Evolutionary conservation across 1,139 yeast species (phyloP).

Genomic region (Arxiozyma telluris): DNA sequence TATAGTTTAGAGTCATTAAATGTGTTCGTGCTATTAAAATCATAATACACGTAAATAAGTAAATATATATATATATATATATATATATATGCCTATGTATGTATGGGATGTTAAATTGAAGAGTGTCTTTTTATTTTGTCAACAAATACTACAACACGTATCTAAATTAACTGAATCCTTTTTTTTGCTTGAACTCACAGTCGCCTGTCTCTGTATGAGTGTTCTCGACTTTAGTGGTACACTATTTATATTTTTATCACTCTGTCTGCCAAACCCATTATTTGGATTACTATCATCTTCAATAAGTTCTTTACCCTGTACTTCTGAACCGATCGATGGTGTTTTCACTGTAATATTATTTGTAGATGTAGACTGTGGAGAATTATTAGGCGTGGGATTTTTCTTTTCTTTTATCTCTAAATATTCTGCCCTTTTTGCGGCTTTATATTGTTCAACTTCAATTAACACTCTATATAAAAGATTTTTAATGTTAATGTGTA

Average conservation of each 20-base stretch:
- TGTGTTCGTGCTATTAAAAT: not conserved
- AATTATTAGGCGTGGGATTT: not conserved
- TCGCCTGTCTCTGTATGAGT: not conserved
- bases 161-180: not conserved
- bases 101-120: not conserved
- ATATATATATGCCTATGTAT: not conserved
- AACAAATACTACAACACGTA: not conserved
- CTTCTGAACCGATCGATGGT: not conserved
- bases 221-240: not conserved
- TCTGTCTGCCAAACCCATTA: too few species aligned
- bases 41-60: not conserved
- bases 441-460: slow-evolving; percentile 14
- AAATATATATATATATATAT: not conserved
- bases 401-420: not conserved
- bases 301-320: not conserved
- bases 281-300: not conserved
- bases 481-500: slow-evolving; percentile 12
- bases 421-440: not conserved
- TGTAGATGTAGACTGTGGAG: not conserved
- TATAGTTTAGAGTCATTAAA: not conserved
- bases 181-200: not conserved
- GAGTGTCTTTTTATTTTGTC: too few species aligned
- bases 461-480: slow-evolving; percentile 11
- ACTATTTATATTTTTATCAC: too few species aligned
- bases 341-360: not conserved